A percentile compares a stretch with the other conserved stretches of the same genome.
Conservation (phyloP, 2,329 filamentous ascomycete genomes). For the Cladophialophora carrionii region DNA sequence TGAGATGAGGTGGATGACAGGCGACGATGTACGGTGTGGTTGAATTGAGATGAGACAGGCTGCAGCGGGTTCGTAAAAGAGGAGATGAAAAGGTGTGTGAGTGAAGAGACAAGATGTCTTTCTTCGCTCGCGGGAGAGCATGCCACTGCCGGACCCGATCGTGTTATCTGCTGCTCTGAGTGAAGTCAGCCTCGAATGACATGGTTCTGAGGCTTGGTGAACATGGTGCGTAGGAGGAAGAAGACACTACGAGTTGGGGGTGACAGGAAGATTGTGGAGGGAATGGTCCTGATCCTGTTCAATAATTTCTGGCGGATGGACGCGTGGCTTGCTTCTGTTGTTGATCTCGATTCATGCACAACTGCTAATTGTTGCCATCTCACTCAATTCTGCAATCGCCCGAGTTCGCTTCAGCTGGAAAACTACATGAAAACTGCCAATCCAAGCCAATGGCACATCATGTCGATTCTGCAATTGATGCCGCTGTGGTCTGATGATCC, state of each 20-base stretch:
- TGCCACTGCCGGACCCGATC: not conserved
- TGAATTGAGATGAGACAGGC: not conserved
- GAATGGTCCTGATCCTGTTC: not conserved
- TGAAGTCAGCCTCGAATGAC: not conserved
- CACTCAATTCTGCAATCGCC: not conserved
- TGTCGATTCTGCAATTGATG: not conserved
- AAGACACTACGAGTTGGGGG: not conserved
- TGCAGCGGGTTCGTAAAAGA: not conserved
- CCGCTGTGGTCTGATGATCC: not conserved
- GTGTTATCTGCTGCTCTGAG: not conserved
- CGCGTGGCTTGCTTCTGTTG: not conserved
- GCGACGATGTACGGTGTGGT: not conserved
- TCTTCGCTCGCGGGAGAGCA: not conserved
- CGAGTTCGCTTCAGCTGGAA: not conserved
- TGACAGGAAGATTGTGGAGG: not conserved
- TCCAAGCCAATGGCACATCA: not conserved
- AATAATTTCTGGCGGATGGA: not conserved
- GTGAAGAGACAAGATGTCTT: not conserved
- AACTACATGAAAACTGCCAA: not conserved
- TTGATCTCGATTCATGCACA: not conserved
- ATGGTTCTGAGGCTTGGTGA: not conserved
- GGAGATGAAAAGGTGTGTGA: not conserved
- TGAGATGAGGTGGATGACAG: not conserved
- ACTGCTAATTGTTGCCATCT: not conserved
- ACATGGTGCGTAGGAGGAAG: not conserved